Base-by-base conservation (phyloP, 2,329 filamentous ascomycete genomes). In the Alternaria consortialis region DNA sequence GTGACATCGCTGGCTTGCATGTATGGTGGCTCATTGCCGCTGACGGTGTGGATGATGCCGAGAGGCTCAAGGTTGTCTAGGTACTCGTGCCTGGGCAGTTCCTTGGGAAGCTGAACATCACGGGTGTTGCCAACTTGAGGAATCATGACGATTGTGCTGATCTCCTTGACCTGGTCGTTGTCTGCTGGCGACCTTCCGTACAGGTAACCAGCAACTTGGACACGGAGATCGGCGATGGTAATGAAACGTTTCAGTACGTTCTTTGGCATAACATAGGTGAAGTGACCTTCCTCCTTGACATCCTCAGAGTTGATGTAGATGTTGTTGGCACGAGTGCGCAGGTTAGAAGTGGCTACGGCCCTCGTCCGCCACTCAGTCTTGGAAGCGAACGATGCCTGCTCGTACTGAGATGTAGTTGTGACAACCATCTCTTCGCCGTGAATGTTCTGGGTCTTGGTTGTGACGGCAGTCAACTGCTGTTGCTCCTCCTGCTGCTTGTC, bases 401-500 rank as follows among this genome's bases (percentile, higher is more conserved):
- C 95, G 73, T 97, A 99, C 75, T 97, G 92, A 17, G 95, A 98
- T 0, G 95, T 99, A 0, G 96, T 99, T 0, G 95, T 97, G 27
- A 98, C 94, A 71, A 99, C 94, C 75, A 99, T 97, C 75, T 99
- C 95, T 79, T 99, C 95, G 5, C 95, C 95, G 67, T 94, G 93
- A 5, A 95, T 90, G 75, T 99, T 99, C 79, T 97, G 94, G 0
- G 95, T 99, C 86, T 97, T 97, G 53, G 96, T 99, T 0, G 95
- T 98, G 20, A 97, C 94, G 13, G 95, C 95, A 31, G 95, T 99
- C 72, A 99, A 86, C 77, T 99, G 95, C 76, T 93, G 91, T 80
- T 97, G 93, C 77, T 99, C 95, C 77, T 97, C 90, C 78, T 98
- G 93, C 80, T 98, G 95, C 85, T 97, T 97, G 84, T 99, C 96